phyloP scores from a whole-genome alignment of 2,329 filamentous ascomycete species.

The Colletotrichum salicis region DNA sequence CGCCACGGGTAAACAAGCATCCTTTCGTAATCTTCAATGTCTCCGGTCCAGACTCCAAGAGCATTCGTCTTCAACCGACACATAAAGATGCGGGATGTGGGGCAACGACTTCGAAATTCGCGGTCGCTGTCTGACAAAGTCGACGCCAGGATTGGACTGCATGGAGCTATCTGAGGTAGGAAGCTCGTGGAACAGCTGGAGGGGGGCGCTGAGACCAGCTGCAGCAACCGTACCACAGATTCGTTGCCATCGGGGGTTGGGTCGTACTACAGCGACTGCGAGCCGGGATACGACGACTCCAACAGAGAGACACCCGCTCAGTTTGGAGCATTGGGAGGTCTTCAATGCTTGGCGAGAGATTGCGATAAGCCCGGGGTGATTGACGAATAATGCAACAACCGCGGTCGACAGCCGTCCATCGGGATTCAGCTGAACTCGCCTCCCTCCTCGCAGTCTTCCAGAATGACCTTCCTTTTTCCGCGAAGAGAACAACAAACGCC shows the following conservation, averaged over 20 bases:
- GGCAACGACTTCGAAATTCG: background rate
- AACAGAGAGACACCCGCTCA: slow-evolving; percentile 8
- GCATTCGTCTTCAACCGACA: background rate
- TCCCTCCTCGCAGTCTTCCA: background rate
- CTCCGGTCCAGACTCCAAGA: slow-evolving; percentile 1
- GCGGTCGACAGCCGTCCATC: background rate
- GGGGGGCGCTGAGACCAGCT: background rate
- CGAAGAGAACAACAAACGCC: slow-evolving; percentile 1
- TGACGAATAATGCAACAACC: slow-evolving; percentile 8
- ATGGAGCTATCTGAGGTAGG: background rate
- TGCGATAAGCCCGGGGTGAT: slow-evolving; percentile 22
- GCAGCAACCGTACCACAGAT: background rate
- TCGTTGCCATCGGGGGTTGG: background rate
- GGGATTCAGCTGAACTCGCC: background rate
- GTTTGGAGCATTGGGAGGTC: background rate
- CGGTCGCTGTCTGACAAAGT: background rate
- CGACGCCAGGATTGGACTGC: background rate
- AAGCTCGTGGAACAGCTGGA: background rate
- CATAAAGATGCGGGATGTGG: background rate
- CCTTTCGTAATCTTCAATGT: background rate
- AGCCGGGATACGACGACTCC: background rate
- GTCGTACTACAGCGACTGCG: background rate
- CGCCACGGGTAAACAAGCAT: background rate
- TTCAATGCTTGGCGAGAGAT: slow-evolving; percentile 25
- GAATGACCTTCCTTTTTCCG: slow-evolving; percentile 19